A percentile compares a stretch with the other conserved stretches of the same genome.
These are phyloP conservation scores for Eucalyptus marginata DNA, from an alignment of 345 rosid genomes.

Conservation along the genomic window DNA sequence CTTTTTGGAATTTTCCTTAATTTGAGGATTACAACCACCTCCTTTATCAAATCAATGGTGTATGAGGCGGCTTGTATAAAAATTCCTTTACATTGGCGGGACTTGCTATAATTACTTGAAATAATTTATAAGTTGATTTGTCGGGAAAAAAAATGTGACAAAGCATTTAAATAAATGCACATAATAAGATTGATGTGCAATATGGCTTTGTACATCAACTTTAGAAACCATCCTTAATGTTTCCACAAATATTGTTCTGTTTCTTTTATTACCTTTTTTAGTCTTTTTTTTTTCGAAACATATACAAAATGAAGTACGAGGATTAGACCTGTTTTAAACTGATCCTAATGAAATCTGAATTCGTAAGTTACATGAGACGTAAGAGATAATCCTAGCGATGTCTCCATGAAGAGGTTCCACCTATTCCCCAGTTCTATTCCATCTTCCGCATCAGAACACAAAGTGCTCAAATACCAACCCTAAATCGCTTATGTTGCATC, in stretches of 20 bases:
- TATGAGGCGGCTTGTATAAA: not conserved
- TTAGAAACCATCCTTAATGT: not conserved
- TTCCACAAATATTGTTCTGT: not conserved
- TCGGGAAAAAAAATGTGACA: not conserved
- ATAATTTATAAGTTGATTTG: not conserved
- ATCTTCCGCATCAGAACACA: not conserved
- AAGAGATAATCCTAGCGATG: not conserved
- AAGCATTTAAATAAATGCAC: not conserved
- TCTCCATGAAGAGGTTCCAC: not conserved
- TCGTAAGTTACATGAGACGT: not conserved
- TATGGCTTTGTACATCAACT: not conserved
- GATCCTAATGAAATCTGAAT: not conserved
- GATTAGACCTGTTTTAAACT: not conserved
- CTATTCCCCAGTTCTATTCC: not conserved
- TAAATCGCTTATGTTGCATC: not conserved
- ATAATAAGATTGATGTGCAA: not conserved
- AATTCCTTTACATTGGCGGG: not conserved
- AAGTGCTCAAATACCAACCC: not conserved
- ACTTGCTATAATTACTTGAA: not conserved
- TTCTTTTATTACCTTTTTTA: not conserved
- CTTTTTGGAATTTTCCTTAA: not conserved
- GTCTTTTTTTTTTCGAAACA: not conserved
- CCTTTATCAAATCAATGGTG: not conserved
- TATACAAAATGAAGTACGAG: not conserved
- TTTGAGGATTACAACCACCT: not conserved